Evolutionary conservation across 129 eudicot genomes (phyloP).

Genomic region (Helianthus tuberosus): DNA sequence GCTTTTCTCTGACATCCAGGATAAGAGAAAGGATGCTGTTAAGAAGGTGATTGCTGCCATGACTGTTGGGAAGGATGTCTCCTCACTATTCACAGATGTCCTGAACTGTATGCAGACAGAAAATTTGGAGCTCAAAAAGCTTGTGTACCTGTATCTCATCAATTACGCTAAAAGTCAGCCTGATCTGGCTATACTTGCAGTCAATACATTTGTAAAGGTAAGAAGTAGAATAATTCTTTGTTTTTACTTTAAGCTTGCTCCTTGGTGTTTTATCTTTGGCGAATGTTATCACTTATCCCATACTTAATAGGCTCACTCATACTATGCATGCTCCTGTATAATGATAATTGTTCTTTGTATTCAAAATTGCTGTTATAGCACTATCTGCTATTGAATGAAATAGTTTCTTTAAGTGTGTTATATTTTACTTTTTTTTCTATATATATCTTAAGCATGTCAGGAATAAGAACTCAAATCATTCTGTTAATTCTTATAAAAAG

Average conservation of each 20-base stretch:
- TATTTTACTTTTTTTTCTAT: neutral
- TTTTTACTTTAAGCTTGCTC: conserved; percentile 14
- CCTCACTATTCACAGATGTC: conserved; percentile 96
- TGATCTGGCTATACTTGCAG: conserved; percentile 97
- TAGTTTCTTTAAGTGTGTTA: neutral
- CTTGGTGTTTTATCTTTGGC: conserved; percentile 10
- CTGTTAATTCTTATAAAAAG: neutral
- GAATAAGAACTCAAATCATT: neutral
- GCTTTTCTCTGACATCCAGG: conserved; percentile 47
- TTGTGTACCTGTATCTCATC: conserved; percentile 94
- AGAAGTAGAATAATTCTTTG: conserved; percentile 25
- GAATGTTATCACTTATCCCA: conserved; percentile 2
- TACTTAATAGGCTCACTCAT: conserved; percentile 8
- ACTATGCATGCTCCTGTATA: conserved; percentile 10
- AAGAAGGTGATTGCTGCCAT: conserved; percentile 99
- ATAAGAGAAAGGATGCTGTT: conserved; percentile 99
- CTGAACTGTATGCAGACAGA: conserved; percentile 99
- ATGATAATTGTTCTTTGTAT: neutral
- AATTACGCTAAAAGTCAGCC: conserved; percentile 99
- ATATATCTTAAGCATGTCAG: conserved; percentile 11
- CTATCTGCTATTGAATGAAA: neutral
- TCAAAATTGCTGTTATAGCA: neutral
- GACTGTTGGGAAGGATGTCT: conserved; percentile 99
- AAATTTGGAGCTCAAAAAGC: conserved; percentile 96
- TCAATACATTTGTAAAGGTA: conserved; percentile 98